Conservation (phyloP, 805 yeast genomes). For the Kodamaea laetipori region DNA sequence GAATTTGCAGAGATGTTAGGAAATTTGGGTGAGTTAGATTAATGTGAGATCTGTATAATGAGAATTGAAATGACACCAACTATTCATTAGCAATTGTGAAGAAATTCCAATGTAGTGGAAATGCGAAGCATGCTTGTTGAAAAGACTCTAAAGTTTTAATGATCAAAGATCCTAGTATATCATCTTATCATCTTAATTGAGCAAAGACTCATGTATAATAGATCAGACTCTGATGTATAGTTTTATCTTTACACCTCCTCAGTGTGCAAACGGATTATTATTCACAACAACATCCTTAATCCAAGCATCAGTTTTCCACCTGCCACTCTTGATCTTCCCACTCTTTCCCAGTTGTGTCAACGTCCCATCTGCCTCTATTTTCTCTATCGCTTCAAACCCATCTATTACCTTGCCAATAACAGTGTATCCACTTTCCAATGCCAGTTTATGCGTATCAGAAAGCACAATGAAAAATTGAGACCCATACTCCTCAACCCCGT, state of each 20-base stretch:
- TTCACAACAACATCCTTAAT: constrained; percentile 17
- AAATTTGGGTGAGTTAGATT: constrained; percentile 39
- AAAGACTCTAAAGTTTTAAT: no score
- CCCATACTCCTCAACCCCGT: constrained; percentile 17
- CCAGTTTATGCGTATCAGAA: constrained; percentile 14
- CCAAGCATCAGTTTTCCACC: constrained; percentile 21
- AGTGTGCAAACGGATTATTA: constrained; percentile 17
- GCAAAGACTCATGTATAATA: no score
- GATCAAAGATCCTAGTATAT: no score
- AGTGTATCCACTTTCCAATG: constrained; percentile 17
- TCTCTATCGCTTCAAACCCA: constrained; percentile 20
- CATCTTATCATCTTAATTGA: no score
- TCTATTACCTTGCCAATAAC: constrained; percentile 22
- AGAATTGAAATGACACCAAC: no score
- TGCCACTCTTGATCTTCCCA: constrained; percentile 20
- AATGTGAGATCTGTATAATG: constrained; percentile 1
- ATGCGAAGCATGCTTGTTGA: no score
- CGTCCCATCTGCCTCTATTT: constrained; percentile 16
- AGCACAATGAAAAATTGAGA: constrained; percentile 25
- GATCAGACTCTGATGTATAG: no score
- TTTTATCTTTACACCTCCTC: no score
- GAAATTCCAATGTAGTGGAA: no score
- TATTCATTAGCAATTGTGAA: no score
- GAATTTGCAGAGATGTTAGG: constrained; percentile 48
- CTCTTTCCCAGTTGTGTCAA: constrained; percentile 13